Evolutionary conservation across 1,284 basidiomycete species (phyloP).

Genomic region (Rhizoctonia solani): DNA sequence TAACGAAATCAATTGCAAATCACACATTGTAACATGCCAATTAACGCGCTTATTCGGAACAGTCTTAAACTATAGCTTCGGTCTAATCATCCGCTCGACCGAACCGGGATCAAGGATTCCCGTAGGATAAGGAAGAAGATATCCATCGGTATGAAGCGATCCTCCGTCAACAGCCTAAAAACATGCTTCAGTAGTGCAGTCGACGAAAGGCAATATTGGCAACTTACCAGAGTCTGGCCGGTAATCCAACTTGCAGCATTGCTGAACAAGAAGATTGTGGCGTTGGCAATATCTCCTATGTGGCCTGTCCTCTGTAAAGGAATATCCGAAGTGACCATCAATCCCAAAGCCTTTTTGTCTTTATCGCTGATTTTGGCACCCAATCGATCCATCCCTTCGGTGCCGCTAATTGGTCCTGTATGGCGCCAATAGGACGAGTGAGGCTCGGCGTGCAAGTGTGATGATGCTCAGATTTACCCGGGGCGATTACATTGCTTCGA

Average conservation of each 20-base stretch:
- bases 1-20: not conserved
- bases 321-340: constrained; percentile 42
- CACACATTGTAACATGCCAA: not conserved
- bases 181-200: not conserved
- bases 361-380: constrained; percentile 51
- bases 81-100: constrained; percentile 48
- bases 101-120: constrained; percentile 61
- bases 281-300: constrained; percentile 77
- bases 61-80: constrained; percentile 45
- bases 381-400: constrained; percentile 83
- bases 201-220: not conserved
- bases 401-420: constrained; percentile 69
- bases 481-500: constrained; percentile 89
- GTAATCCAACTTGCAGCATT: constrained; percentile 82
- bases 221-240: constrained; percentile 62
- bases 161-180: constrained; percentile 62
- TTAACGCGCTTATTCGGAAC: not conserved
- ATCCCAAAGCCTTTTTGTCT: constrained; percentile 28
- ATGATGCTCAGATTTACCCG: constrained; percentile 53
- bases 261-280: constrained; percentile 86
- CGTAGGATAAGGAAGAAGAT: constrained; percentile 65
- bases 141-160: constrained; percentile 56
- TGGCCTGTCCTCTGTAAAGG: constrained; percentile 71
- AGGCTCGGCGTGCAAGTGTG: not conserved
- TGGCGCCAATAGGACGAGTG: not conserved